Percentiles rank a stretch among this genome's conserved stretches.
Conservation (phyloP, 2,329 filamentous ascomycete genomes). For the Aspergillus sp. region DNA sequence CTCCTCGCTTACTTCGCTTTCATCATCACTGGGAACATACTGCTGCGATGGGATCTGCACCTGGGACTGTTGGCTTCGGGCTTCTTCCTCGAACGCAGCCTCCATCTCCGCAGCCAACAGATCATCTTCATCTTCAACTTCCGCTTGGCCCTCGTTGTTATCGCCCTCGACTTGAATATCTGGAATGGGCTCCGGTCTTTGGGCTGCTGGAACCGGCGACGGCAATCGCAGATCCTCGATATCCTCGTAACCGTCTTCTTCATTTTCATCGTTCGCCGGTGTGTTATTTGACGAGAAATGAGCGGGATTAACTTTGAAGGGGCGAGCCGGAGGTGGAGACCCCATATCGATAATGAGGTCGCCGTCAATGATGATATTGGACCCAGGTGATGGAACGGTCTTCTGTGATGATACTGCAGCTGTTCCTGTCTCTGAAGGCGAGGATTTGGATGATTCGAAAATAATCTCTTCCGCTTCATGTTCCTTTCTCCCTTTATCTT, state of each 20-base stretch:
- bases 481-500: background rate
- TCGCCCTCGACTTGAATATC: slow-evolving; percentile 31
- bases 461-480: slow-evolving; percentile 23
- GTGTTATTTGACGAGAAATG: slow-evolving; percentile 45
- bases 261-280: slow-evolving; percentile 34
- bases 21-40: slow-evolving; percentile 49
- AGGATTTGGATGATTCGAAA: slow-evolving; percentile 25
- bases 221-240: slow-evolving; percentile 40
- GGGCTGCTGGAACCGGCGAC: slow-evolving; percentile 32
- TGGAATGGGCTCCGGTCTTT: slow-evolving; percentile 15
- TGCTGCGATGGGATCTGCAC: slow-evolving; percentile 26
- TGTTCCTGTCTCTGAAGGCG: slow-evolving; percentile 34
- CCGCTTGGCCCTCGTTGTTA: slow-evolving; percentile 18
- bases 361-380: slow-evolving; percentile 48
- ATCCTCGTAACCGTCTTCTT: slow-evolving; percentile 40
- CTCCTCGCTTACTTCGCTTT: slow-evolving; percentile 68
- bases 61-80: slow-evolving; percentile 35
- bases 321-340: slow-evolving; percentile 43
- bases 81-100: slow-evolving; percentile 52
- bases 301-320: slow-evolving; percentile 41
- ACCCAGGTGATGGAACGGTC: slow-evolving; percentile 34
- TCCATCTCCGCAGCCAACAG: slow-evolving; percentile 60
- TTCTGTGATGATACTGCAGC: slow-evolving; percentile 31
- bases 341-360: slow-evolving; percentile 52
- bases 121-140: slow-evolving; percentile 44